Evolutionary conservation across 1,139 yeast species (phyloP).

Genomic region (Suhomyces panamericanus): DNA sequence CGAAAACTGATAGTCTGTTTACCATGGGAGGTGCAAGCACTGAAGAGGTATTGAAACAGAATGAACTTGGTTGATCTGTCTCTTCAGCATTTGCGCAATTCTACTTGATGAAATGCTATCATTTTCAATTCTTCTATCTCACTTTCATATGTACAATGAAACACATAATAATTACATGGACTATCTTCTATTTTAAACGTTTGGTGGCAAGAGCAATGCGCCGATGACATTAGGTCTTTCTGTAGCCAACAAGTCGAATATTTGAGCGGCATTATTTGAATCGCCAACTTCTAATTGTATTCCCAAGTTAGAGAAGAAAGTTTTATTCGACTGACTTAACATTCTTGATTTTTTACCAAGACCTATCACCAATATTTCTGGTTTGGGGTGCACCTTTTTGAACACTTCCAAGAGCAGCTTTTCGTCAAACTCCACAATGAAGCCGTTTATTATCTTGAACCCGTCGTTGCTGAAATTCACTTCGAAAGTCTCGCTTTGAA

Average conservation of each 20-base stretch:
- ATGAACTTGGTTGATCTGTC: constrained; percentile 5
- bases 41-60: constrained; percentile 9
- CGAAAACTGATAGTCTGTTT: constrained; percentile 7
- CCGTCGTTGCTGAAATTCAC: constrained; percentile 48
- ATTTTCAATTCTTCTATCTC: constrained; percentile 7
- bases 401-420: constrained; percentile 47
- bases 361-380: constrained; percentile 73
- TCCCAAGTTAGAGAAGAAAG: constrained; percentile 55
- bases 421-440: constrained; percentile 43
- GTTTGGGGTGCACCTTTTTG: constrained; percentile 67
- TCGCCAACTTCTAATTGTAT: constrained; percentile 69
- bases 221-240: constrained; percentile 75
- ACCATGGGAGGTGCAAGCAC: constrained; percentile 4
- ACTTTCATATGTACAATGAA: constrained; percentile 5
- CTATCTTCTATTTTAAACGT: constrained; percentile 34
- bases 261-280: constrained; percentile 65
- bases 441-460: constrained; percentile 41
- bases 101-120: constrained; percentile 1
- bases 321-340: constrained; percentile 55
- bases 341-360: constrained; percentile 64
- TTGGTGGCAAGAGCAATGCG: constrained; percentile 71
- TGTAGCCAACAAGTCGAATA: constrained; percentile 73
- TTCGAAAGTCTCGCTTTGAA: constrained; percentile 66
- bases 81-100: not conserved
- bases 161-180: constrained; percentile 4